Conservation (phyloP, 1,284 basidiomycete genomes). For the Malassezia psittaci region DNA sequence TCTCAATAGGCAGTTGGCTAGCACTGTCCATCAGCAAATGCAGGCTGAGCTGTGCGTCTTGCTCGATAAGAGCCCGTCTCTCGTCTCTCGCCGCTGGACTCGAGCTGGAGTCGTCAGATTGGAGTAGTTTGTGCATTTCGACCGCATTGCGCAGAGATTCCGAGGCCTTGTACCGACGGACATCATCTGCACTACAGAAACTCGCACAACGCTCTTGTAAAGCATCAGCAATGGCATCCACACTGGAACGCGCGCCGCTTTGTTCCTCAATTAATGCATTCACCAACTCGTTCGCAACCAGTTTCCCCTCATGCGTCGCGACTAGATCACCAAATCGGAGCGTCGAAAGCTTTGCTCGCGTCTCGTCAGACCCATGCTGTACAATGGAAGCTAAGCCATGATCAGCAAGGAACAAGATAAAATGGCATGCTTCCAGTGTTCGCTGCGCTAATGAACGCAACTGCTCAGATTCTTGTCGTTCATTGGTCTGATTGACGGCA, state of each 20-base stretch:
- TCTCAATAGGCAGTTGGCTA: conserved; percentile 69
- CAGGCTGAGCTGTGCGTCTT: conserved; percentile 20
- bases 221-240: conserved; percentile 89
- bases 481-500: conserved; percentile 54
- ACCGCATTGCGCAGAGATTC: conserved; percentile 84
- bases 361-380: conserved; percentile 42
- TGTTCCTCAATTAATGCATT: conserved; percentile 86
- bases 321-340: conserved; percentile 37
- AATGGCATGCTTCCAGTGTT: conserved; percentile 59
- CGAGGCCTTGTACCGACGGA: conserved; percentile 95
- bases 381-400: conserved; percentile 80
- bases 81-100: not conserved
- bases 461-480: conserved; percentile 67
- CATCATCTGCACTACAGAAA: conserved; percentile 96
- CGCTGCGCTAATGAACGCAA: conserved; percentile 63
- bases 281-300: conserved; percentile 60
- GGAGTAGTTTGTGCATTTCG: conserved; percentile 54
- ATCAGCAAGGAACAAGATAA: conserved; percentile 80
- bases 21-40: conserved; percentile 77
- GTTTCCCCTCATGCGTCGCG: conserved; percentile 75
- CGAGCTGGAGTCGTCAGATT: conserved; percentile 52
- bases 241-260: conserved; percentile 87
- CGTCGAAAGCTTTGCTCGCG: conserved; percentile 21
- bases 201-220: conserved; percentile 88
- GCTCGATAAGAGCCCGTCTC: conserved; percentile 10